Base-by-base conservation (phyloP, 192 early-diverging fungal species). In the Piromyces finnis region DNA sequence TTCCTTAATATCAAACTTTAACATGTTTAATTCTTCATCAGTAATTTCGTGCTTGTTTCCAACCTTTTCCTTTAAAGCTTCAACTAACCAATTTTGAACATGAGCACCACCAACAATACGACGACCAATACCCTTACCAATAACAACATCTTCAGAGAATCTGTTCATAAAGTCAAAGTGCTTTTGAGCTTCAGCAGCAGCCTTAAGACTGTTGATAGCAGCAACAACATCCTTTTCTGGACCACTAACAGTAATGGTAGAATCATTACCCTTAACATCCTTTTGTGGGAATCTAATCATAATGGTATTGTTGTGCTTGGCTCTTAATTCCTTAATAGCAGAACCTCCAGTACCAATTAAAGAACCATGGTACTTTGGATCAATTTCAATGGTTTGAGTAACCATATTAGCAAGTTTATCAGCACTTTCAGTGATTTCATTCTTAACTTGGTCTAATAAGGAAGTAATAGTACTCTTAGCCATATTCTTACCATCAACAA, bases 341-440 rank as follows among this genome's bases (percentile, higher is more conserved):
- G 89, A 86, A 6, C 94, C 92, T 80, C 89, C 89, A 79, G 91
- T 82, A 2, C 95, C 95, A 87, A 92, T 92, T 78, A 99, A 86
- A 26, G 86, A 82, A 9, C 88, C 87, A 85, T 99, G 98, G 82
- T 91, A 93, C 82, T 89, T 89, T 35, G 87, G 82, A 77, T 94
- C 94, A 16, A 98, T 88, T 3, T 81, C 82, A 29, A 94, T 82
- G 3, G 84, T 82, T 32, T 86, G 85, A 30, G 90, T 90, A 12
- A 87, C 84, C 79, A 92, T 90, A 77, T 96, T 93, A 14, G 92
- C 89, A 78, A 81, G 89, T 86, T 88, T 85, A 30, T 85, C 78
- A 16, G 91, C 88, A 29, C 41, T 51, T 51, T 51, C 41, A 22
- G 15, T 2, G 18, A 51, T 51, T 4, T 95, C 93, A 77, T 91